phyloP scores from a whole-genome alignment of 2,329 filamentous ascomycete genomes.

The Fusarium miscanthi region DNA sequence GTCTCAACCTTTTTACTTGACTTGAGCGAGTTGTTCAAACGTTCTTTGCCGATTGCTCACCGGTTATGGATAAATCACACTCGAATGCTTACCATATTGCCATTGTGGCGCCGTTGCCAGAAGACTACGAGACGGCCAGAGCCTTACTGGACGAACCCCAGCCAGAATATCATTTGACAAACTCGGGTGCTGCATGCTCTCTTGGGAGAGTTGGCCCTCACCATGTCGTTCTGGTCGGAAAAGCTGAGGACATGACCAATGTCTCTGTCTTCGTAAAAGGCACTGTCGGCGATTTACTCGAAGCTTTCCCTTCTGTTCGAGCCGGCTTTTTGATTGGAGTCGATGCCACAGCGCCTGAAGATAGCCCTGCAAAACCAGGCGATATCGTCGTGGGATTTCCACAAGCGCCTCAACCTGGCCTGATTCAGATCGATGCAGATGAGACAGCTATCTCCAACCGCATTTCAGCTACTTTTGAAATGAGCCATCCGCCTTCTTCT shows the following conservation, averaged over 20 bases:
- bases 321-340: background rate
- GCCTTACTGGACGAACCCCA: fast-evolving
- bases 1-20: fast-evolving
- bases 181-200: background rate
- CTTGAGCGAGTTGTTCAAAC: too few relatives aligned
- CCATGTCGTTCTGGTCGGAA: background rate
- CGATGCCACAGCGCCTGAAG: fast-evolving
- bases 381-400: conserved; percentile 1
- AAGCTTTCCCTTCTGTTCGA: fast-evolving
- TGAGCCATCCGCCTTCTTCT: fast-evolving
- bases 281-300: background rate
- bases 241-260: fast-evolving
- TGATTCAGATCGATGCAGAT: background rate
- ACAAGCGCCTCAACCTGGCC: background rate
- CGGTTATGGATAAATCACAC: background rate
- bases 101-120: background rate
- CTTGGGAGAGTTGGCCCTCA: background rate
- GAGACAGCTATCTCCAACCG: fast-evolving
- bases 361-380: background rate
- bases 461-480: background rate
- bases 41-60: background rate
- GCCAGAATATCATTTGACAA: fast-evolving
- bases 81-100: background rate
- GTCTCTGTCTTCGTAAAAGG: fast-evolving
- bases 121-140: background rate